phyloP scores from a whole-genome alignment of 2,329 filamentous ascomycete genomes.

The Colletotrichum coccodes region DNA sequence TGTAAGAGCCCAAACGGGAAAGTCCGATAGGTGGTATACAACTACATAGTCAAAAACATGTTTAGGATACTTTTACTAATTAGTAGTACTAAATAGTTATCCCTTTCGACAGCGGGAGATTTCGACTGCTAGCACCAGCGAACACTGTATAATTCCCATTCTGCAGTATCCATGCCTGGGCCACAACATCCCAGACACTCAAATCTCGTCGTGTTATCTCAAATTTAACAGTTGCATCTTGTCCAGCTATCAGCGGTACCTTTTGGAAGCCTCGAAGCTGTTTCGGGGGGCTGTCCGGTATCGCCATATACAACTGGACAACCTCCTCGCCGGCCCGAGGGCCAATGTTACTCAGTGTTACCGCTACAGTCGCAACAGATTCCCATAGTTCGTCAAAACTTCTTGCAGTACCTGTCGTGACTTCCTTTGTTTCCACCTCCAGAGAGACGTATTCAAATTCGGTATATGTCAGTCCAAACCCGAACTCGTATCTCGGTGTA shows the following conservation, averaged over 20 bases:
- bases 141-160: conserved; percentile 54
- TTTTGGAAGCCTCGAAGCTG: conserved; percentile 71
- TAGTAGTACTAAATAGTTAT: too few species aligned
- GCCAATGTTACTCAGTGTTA: conserved; percentile 54
- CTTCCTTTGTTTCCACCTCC: conserved; percentile 40
- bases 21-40: too few species aligned
- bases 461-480: conserved; percentile 66
- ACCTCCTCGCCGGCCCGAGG: conserved; percentile 54
- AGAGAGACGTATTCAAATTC: conserved; percentile 60
- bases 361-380: conserved; percentile 49
- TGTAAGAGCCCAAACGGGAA: too few species aligned
- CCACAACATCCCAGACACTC: conserved; percentile 71
- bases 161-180: conserved; percentile 69
- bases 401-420: conserved; percentile 44
- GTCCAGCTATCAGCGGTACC: conserved; percentile 22
- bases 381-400: conserved; percentile 60
- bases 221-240: conserved; percentile 54
- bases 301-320: conserved; percentile 58
- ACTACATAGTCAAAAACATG: too few species aligned
- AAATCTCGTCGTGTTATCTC: conserved; percentile 70
- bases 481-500: conserved; percentile 63
- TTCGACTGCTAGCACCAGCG: conserved; percentile 59
- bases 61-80: neutral
- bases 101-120: conserved; percentile 48
- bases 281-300: conserved; percentile 57